Evolutionary conservation across 805 yeast genomes (phyloP).

Genomic region (Barnettozyma sucrosica): DNA sequence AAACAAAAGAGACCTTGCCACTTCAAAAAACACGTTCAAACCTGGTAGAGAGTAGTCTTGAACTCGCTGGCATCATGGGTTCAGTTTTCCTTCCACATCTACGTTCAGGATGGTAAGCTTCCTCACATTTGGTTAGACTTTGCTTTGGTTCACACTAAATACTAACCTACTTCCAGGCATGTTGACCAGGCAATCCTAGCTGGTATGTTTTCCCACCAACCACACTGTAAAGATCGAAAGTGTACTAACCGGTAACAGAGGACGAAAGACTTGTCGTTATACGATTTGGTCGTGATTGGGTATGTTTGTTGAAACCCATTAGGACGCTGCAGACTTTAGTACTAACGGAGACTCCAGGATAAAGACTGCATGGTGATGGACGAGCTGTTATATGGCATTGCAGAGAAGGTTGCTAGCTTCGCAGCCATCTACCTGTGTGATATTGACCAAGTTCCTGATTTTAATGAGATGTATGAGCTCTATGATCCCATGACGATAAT

Average conservation of each 20-base stretch:
- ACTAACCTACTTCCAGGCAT: slow-evolving; percentile 45
- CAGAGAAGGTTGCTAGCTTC: slow-evolving; percentile 81
- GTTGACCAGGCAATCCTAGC: slow-evolving; percentile 94
- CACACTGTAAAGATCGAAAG: background rate
- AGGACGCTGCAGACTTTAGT: background rate
- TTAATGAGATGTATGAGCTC: slow-evolving; percentile 82
- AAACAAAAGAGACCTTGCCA: background rate
- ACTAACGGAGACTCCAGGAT: slow-evolving; percentile 29
- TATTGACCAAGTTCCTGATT: slow-evolving; percentile 83
- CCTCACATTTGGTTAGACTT: background rate
- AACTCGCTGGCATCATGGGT: slow-evolving; percentile 45
- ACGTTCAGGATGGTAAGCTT: slow-evolving; percentile 64
- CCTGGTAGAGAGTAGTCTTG: too few relatives aligned
- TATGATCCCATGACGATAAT: slow-evolving; percentile 88
- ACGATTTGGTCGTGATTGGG: slow-evolving; percentile 75
- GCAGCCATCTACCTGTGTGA: slow-evolving; percentile 88
- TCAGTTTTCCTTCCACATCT: slow-evolving; percentile 78
- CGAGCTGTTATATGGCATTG: slow-evolving; percentile 70
- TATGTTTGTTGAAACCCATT: background rate
- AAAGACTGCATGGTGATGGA: slow-evolving; percentile 86
- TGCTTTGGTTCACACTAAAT: background rate
- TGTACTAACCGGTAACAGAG: slow-evolving; percentile 34
- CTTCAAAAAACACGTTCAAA: background rate
- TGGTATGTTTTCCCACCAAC: slow-evolving; percentile 9
- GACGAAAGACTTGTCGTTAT: slow-evolving; percentile 83